Conservation (phyloP, 345 rosid genomes). For the Gossypium raimondii region DNA sequence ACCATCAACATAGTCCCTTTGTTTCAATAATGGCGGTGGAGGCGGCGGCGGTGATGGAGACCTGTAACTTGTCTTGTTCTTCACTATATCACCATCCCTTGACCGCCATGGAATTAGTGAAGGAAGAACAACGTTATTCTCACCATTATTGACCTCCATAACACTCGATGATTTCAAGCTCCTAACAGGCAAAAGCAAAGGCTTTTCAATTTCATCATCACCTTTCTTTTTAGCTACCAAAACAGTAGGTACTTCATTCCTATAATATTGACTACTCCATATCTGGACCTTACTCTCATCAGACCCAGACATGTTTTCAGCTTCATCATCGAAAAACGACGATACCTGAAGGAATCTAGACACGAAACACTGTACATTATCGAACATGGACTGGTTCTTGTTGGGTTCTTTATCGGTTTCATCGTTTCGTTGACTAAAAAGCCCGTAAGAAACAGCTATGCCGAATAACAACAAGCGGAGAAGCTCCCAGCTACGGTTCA, state of each 20-base stretch:
- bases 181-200: constrained; percentile 81
- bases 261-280: constrained; percentile 74
- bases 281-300: constrained; percentile 50
- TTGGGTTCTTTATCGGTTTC: constrained; percentile 40
- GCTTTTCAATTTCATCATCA: constrained; percentile 51
- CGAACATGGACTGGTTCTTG: constrained; percentile 33
- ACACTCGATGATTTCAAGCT: constrained; percentile 65
- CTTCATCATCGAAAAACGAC: constrained; percentile 74
- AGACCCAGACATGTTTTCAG: constrained; percentile 28
- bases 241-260: constrained; percentile 45
- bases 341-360: constrained; percentile 79
- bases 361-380: constrained; percentile 59
- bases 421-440: constrained; percentile 22
- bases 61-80: constrained; percentile 43
- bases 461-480: constrained; percentile 71
- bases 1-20: constrained; percentile 20
- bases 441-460: no score
- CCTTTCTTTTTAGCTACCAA: constrained; percentile 40
- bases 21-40: constrained; percentile 38
- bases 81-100: constrained; percentile 50
- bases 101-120: constrained; percentile 97
- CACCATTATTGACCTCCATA: constrained; percentile 30
- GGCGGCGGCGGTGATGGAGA: constrained; percentile 61
- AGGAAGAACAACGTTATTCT: constrained; percentile 58
- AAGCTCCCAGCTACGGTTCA: constrained; percentile 76